Evolutionary conservation across 2,329 filamentous ascomycete genomes (phyloP).

Genomic region (Cercospora sesami): DNA sequence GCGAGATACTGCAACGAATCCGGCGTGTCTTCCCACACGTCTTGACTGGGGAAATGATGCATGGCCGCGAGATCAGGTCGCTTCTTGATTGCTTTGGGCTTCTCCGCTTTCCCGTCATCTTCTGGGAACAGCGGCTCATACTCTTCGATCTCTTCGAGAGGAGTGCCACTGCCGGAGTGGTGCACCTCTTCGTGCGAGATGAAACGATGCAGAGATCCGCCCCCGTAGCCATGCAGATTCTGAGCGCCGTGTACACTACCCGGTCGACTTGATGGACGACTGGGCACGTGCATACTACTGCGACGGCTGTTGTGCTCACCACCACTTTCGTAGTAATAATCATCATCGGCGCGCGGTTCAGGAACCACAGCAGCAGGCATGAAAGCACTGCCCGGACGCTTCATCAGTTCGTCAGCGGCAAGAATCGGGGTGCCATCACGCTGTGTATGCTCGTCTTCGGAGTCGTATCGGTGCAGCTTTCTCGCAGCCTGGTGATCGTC

Average conservation of each 20-base stretch:
- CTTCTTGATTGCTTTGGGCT: slow-evolving; percentile 58
- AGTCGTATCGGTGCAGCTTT: slow-evolving; percentile 45
- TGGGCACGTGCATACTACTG: slow-evolving; percentile 56
- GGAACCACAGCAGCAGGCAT: slow-evolving; percentile 75
- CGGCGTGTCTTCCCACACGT: slow-evolving; percentile 96
- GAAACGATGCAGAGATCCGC: slow-evolving; percentile 58
- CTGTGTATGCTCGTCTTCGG: slow-evolving; percentile 51
- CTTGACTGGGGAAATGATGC: slow-evolving; percentile 83
- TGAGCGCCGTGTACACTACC: slow-evolving; percentile 52
- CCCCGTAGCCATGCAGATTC: slow-evolving; percentile 35
- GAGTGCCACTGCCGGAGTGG: slow-evolving; percentile 56
- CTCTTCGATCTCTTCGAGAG: slow-evolving; percentile 83
- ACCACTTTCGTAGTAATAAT: slow-evolving; percentile 54
- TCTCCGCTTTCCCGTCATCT: slow-evolving; percentile 58
- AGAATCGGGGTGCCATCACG: slow-evolving; percentile 77
- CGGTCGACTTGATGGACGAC: slow-evolving; percentile 63
- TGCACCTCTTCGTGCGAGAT: slow-evolving; percentile 54
- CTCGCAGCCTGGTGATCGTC: slow-evolving; percentile 39
- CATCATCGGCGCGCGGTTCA: slow-evolving; percentile 60
- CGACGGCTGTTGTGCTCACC: slow-evolving; percentile 50
- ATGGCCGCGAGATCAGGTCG: slow-evolving; percentile 48
- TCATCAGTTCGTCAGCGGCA: slow-evolving; percentile 81
- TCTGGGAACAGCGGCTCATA: slow-evolving; percentile 92
- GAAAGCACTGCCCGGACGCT: slow-evolving; percentile 66
- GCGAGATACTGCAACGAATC: slow-evolving; percentile 74